phyloP scores from a whole-genome alignment of 176 grass and related monocot genomes.

The Eragrostis nindensis region DNA sequence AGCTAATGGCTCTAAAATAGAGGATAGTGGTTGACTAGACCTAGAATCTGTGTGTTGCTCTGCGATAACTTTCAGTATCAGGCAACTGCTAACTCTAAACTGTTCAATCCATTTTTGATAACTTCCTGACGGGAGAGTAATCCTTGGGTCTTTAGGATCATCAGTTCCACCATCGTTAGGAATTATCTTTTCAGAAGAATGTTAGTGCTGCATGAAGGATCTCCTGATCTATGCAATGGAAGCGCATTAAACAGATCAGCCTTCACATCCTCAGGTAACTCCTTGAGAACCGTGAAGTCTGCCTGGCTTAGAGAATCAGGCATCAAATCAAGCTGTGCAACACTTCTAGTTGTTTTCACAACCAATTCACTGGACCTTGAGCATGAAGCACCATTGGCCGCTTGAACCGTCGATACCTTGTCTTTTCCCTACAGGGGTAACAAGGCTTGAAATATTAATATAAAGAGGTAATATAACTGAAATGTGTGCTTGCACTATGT shows the following conservation, averaged over 20 bases:
- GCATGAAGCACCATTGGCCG: constrained; percentile 43
- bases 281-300: constrained; percentile 65
- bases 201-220: constrained; percentile 36
- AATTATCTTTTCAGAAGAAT: constrained; percentile 39
- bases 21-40: constrained; percentile 52
- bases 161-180: constrained; percentile 14
- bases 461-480: constrained; percentile 1
- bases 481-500: constrained; percentile 30
- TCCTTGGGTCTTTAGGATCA: constrained; percentile 37
- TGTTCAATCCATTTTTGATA: constrained; percentile 59
- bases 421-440: constrained; percentile 37
- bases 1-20: constrained; percentile 53
- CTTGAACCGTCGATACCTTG: constrained; percentile 45
- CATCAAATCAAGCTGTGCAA: constrained; percentile 58
- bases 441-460: constrained; percentile 29
- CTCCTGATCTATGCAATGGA: constrained; percentile 62
- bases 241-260: constrained; percentile 61
- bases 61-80: constrained; percentile 58
- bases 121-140: constrained; percentile 38
- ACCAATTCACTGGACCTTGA: constrained; percentile 53
- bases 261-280: constrained; percentile 77
- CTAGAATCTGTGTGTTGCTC: constrained; percentile 41
- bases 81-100: constrained; percentile 62
- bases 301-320: constrained; percentile 78
- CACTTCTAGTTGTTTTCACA: constrained; percentile 12